Conservation (phyloP, 208 protist species). For the Leishmania martiniquensis region DNA sequence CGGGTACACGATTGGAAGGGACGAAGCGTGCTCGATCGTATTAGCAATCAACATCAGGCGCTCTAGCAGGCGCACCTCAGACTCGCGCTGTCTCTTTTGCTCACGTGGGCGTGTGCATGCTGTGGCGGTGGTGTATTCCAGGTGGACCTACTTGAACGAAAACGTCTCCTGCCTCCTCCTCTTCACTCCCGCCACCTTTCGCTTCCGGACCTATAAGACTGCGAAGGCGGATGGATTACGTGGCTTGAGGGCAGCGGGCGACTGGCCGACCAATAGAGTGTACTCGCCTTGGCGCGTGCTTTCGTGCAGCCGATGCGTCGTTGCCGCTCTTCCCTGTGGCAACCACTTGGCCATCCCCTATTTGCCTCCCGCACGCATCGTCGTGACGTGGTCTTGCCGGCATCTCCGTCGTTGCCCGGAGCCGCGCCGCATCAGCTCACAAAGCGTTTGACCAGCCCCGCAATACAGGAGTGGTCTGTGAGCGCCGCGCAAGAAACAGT, state of each 20-base stretch:
- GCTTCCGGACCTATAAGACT: too few species aligned
- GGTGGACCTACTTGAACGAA: background rate
- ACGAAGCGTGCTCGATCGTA: background rate
- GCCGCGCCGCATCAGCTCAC: background rate
- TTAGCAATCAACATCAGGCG: background rate
- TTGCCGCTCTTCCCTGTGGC: background rate
- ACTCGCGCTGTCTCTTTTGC: background rate
- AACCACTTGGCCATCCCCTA: background rate
- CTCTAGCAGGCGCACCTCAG: background rate
- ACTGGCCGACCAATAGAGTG: background rate
- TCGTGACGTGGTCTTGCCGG: background rate
- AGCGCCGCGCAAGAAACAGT: background rate
- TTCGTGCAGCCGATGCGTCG: background rate
- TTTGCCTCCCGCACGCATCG: background rate
- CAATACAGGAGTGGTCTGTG: background rate
- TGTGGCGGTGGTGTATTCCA: background rate
- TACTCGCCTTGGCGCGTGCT: background rate
- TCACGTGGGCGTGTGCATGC: background rate
- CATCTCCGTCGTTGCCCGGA: background rate
- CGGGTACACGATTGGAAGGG: background rate
- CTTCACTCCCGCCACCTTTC: background rate
- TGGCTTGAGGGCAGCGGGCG: background rate
- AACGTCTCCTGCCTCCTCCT: background rate
- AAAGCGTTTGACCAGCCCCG: slow-evolving; percentile 12
- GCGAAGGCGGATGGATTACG: background rate